Evolutionary conservation across 2,329 filamentous ascomycete species (phyloP).

Genomic region (Talaromyces sp.): DNA sequence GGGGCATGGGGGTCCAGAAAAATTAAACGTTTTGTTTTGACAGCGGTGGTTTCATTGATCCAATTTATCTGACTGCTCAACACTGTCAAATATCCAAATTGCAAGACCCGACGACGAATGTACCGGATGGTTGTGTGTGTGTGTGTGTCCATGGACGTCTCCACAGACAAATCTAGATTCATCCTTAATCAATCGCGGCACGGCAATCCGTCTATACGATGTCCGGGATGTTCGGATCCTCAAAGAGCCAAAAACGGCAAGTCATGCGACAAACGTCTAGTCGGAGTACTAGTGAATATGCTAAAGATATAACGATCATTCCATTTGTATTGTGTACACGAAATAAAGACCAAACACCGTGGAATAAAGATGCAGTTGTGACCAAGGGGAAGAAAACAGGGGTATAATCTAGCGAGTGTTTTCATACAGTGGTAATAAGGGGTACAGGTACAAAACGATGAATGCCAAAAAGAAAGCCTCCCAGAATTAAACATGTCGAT

Average conservation of each 20-base stretch:
- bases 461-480: not conserved
- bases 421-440: not conserved
- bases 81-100: not conserved
- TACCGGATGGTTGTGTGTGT: not conserved
- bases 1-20: not conserved
- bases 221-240: not conserved
- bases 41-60: not conserved
- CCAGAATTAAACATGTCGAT: not conserved
- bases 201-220: not conserved
- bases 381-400: not conserved
- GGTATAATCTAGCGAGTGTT: constrained; percentile 14
- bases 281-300: not conserved
- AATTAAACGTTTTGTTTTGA: not conserved
- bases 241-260: not conserved
- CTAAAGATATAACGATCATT: not conserved
- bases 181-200: constrained; percentile 12
- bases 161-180: constrained; percentile 10
- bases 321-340: constrained; percentile 5
- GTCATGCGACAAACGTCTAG: not conserved
- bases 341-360: not conserved
- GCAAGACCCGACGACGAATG: not conserved
- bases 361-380: not conserved
- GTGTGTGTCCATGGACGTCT: too few relatives aligned
- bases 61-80: not conserved
- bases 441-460: not conserved